These are phyloP conservation scores for Rhizophagus prolifer DNA, from an alignment of 192 early-diverging fungal species.

Conservation along the genomic window DNA sequence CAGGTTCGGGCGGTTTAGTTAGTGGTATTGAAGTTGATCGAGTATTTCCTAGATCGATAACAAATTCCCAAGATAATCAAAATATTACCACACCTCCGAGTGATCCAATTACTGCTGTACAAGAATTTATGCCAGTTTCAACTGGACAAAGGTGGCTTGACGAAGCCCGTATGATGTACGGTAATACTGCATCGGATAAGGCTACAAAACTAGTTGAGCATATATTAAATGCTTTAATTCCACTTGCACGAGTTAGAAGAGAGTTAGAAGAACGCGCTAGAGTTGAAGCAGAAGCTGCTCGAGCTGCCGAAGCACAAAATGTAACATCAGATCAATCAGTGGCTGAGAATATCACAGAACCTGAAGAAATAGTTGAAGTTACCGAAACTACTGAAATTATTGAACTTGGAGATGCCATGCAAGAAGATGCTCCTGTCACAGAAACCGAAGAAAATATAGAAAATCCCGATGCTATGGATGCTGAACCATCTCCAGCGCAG, in stretches of 20 bases:
- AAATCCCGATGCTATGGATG: slow-evolving; percentile 17
- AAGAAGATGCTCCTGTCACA: slow-evolving; percentile 29
- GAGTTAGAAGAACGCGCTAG: slow-evolving; percentile 47
- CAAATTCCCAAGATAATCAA: slow-evolving; percentile 30
- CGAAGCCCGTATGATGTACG: slow-evolving; percentile 82
- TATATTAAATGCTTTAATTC: slow-evolving; percentile 70
- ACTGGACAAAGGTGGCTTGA: slow-evolving; percentile 85
- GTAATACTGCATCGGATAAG: slow-evolving; percentile 57
- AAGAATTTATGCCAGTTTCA: slow-evolving; percentile 66
- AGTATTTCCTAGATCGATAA: slow-evolving; percentile 11
- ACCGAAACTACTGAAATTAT: slow-evolving; percentile 37
- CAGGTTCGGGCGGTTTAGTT: slow-evolving; percentile 35
- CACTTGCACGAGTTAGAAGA: slow-evolving; percentile 56
- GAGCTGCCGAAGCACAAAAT: not conserved
- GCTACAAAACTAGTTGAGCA: slow-evolving; percentile 59
- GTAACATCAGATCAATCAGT: not conserved
- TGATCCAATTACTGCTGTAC: slow-evolving; percentile 58
- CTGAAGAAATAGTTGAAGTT: slow-evolving; percentile 36
- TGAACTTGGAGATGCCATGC: slow-evolving; percentile 33
- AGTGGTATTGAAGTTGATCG: slow-evolving; percentile 41
- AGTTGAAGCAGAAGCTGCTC: slow-evolving; percentile 28
- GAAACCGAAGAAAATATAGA: slow-evolving; percentile 37
- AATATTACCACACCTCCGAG: slow-evolving; percentile 18
- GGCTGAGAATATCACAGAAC: slow-evolving; percentile 16
- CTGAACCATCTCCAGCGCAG: not conserved